Percentiles rank a stretch among this genome's conserved stretches.
These are phyloP conservation scores for Abortiporus biennis DNA, from an alignment of 1,284 basidiomycete genomes.

Conservation along the genomic window DNA sequence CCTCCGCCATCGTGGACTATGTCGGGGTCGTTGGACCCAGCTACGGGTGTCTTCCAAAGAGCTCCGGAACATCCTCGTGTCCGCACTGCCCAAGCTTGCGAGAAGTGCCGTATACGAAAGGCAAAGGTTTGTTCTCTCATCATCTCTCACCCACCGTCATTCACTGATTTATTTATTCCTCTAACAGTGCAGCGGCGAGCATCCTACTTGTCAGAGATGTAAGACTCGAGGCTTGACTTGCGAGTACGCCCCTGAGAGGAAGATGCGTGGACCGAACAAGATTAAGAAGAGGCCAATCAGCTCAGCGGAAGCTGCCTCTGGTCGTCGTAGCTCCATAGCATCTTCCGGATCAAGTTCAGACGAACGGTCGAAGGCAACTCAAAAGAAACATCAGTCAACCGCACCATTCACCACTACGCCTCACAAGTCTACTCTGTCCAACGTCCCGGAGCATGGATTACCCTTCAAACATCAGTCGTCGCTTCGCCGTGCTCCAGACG, in stretches of 20 bases:
- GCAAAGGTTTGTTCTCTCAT: constrained; percentile 28
- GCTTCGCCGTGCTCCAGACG: not conserved
- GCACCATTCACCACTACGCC: constrained; percentile 4
- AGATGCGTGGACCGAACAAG: constrained; percentile 59
- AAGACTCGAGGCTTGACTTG: constrained; percentile 28
- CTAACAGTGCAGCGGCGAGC: constrained; percentile 34
- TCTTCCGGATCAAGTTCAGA: constrained; percentile 18
- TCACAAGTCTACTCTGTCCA: not conserved
- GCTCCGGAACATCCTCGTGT: constrained; percentile 54
- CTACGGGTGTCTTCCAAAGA: constrained; percentile 54
- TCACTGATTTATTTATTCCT: not conserved
- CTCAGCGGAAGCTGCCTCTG: constrained; percentile 1
- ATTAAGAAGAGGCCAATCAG: constrained; percentile 23
- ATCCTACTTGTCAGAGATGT: constrained; percentile 32
- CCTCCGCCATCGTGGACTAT: constrained; percentile 28
- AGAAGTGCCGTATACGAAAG: constrained; percentile 37
- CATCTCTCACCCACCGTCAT: not conserved
- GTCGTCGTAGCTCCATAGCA: constrained; percentile 13
- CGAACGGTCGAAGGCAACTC: constrained; percentile 4
- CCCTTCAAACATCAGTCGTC: not conserved
- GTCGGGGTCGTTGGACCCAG: constrained; percentile 50
- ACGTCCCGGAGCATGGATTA: too few species aligned
- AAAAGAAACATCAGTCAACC: not conserved
- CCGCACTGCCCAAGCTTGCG: constrained; percentile 36
- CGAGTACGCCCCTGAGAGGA: constrained; percentile 50